Evolutionary conservation across 1,284 basidiomycete genomes (phyloP), one percentile per base, ranked within the genome.

Genomic region (Boletus subluridellus): DNA sequence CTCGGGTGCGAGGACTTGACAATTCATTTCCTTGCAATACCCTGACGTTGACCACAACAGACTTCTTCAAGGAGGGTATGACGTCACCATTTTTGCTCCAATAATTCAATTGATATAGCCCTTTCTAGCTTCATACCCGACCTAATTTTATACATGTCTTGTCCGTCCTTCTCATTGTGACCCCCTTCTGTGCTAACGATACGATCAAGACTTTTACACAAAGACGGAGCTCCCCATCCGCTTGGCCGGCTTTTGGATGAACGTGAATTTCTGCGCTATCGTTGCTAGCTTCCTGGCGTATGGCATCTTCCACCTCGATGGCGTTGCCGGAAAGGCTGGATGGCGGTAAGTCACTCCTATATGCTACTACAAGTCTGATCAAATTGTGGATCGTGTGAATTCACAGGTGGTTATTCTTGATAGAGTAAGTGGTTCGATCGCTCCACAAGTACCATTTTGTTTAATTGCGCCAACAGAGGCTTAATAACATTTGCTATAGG

Each of bases 141-240:
- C 60, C 71, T 86, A 5, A 81, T 89, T 58, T 73, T 89, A 3
- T 89, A 89, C 67, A 71, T 89, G 21, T 86, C 85, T 2, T 89
- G 80, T 82, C 39, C 26, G 78, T 73, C 50, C 2, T 34, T 49
- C 34, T 5, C 1, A 9, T n/a, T 11, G 1, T 30, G 11, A 5
- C 32, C 5, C 2, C 38, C 10, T 28, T 14, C 8, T 39, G 0
- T 21, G 21, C 28, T 57, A 4, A 60, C 1, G 17, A 39, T 38
- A 4, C 48, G 4, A 17, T 7, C 14, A 15, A 69, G 67, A 68
- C 46, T 90, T 83, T 65, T 89, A 89, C 69, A 87, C 83, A 4
- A 86, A 84, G 69, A 79, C 73, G 6, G 85, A 88, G 66, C 76
- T 91, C 4, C 87, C 87, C 0, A 71, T 89, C 44, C 82, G 89